A percentile compares a stretch with the other conserved stretches of the same genome.
Conservation (phyloP, 192 early-diverging fungal genomes). For the Helicostylum pulchrum region DNA sequence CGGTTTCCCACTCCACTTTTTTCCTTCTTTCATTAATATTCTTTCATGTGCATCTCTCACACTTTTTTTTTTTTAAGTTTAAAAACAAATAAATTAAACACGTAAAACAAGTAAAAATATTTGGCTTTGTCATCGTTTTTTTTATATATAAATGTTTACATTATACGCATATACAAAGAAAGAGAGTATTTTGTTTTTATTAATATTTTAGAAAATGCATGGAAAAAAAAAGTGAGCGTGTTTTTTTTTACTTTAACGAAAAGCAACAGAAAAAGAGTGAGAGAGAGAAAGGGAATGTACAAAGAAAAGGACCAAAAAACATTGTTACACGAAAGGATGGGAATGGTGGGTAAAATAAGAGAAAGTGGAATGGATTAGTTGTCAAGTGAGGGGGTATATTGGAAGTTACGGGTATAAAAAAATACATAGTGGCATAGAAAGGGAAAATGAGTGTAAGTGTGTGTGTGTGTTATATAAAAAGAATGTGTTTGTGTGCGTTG, state of each 20-base stretch:
- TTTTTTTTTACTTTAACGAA: too few relatives aligned
- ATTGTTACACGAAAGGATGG: neutral
- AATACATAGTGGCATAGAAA: too few relatives aligned
- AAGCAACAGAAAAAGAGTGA: conserved; percentile 2
- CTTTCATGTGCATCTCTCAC: conserved; percentile 18
- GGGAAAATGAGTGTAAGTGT: too few relatives aligned
- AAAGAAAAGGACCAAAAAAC: neutral
- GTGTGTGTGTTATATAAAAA: neutral
- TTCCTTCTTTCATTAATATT: too few relatives aligned
- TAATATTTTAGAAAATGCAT: conserved; percentile 9
- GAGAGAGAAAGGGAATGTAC: conserved; percentile 1
- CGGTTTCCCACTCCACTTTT: neutral
- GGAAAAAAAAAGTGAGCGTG: neutral
- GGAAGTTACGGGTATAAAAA: too few relatives aligned
- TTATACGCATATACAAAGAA: too few relatives aligned
- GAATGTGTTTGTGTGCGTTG: too few relatives aligned
- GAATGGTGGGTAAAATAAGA: neutral
- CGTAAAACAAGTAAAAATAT: too few relatives aligned
- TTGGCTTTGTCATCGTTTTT: neutral
- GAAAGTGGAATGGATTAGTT: neutral
- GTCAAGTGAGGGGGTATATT: conserved; percentile 6
- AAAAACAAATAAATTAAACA: neutral
- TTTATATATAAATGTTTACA: too few relatives aligned
- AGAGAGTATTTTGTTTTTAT: conserved; percentile 2
- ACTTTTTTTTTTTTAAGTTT: conserved; percentile 2